Conservation (phyloP, 2,329 filamentous ascomycete species). For the Mycosphaerella arachidis region DNA sequence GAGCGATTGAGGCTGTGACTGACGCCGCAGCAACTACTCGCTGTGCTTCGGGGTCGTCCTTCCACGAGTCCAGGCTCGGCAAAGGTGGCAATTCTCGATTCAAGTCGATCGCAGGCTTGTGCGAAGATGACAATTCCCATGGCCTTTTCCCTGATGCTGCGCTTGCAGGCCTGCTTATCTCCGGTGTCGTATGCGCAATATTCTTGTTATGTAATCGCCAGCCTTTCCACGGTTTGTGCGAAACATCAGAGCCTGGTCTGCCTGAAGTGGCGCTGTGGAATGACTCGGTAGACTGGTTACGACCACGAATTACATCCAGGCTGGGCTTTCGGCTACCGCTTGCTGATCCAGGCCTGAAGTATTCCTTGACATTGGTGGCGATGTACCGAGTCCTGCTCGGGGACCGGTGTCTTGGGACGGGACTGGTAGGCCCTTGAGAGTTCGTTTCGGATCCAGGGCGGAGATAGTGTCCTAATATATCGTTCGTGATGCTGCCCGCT, state of each 20-base stretch:
- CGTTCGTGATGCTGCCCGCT: constrained; percentile 21
- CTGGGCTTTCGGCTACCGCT: constrained; percentile 23
- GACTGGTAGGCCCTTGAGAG: constrained; percentile 5
- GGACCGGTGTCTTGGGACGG: constrained; percentile 9
- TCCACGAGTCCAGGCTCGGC: constrained; percentile 42
- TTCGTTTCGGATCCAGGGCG: constrained; percentile 6
- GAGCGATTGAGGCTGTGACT: neutral
- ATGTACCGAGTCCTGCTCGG: constrained; percentile 14
- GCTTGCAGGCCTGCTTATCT: constrained; percentile 8
- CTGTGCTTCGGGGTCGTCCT: constrained; percentile 12
- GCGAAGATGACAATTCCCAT: neutral
- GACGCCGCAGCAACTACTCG: neutral
- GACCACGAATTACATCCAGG: constrained; percentile 30
- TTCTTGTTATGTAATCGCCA: constrained; percentile 14
- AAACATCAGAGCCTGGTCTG: constrained; percentile 14
- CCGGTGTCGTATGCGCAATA: constrained; percentile 8
- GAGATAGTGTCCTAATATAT: constrained; percentile 16
- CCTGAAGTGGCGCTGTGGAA: constrained; percentile 21
- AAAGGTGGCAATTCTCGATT: constrained; percentile 47
- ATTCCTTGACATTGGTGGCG: constrained; percentile 31
- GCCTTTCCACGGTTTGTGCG: constrained; percentile 7
- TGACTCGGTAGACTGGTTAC: constrained; percentile 24
- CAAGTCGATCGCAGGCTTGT: constrained; percentile 35
- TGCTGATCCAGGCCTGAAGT: constrained; percentile 36
- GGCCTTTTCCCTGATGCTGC: neutral